Conservation (phyloP, 805 yeast species). For the Metschnikowia aberdeeniae region DNA sequence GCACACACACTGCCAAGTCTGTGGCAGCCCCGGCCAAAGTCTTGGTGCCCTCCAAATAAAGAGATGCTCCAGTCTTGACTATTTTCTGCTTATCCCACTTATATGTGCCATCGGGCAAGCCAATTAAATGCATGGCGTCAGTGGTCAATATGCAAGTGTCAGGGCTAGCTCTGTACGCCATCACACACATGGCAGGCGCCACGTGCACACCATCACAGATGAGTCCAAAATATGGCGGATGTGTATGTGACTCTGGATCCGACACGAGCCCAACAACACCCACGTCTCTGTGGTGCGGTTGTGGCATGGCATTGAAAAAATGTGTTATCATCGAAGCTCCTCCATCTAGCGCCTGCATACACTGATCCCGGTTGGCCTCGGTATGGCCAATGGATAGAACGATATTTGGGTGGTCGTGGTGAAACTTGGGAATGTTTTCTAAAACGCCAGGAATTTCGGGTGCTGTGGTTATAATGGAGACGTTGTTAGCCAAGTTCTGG, state of each 20-base stretch:
- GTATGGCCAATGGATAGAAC: slow-evolving; percentile 48
- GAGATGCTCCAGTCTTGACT: slow-evolving; percentile 43
- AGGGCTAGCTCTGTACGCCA: slow-evolving; percentile 50
- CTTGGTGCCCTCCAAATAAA: slow-evolving; percentile 49
- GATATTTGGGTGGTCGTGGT: slow-evolving; percentile 24
- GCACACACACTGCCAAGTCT: slow-evolving; percentile 46
- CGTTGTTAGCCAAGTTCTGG: slow-evolving; percentile 30
- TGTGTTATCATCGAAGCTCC: slow-evolving; percentile 63
- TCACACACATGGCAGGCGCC: slow-evolving; percentile 47
- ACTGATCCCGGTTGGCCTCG: slow-evolving; percentile 35
- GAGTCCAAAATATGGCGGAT: slow-evolving; percentile 48
- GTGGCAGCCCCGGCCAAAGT: slow-evolving; percentile 65
- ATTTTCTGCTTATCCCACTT: slow-evolving; percentile 48
- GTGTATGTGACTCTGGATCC: slow-evolving; percentile 19
- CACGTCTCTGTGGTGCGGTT: slow-evolving; percentile 55
- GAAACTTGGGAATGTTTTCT: slow-evolving; percentile 36
- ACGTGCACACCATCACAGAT: slow-evolving; percentile 60
- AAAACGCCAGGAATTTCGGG: slow-evolving; percentile 48
- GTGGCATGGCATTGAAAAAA: slow-evolving; percentile 60
- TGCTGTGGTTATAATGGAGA: slow-evolving; percentile 47
- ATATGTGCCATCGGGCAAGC: slow-evolving; percentile 54
- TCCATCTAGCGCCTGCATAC: slow-evolving; percentile 40
- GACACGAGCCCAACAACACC: slow-evolving; percentile 51
- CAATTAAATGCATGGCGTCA: slow-evolving; percentile 56
- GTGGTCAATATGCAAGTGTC: slow-evolving; percentile 54